Percentiles rank a stretch among this genome's conserved stretches.
Evolutionary conservation across 768 basidiomycete species (phyloP).

Genomic region (Pleurotus eryngii): DNA sequence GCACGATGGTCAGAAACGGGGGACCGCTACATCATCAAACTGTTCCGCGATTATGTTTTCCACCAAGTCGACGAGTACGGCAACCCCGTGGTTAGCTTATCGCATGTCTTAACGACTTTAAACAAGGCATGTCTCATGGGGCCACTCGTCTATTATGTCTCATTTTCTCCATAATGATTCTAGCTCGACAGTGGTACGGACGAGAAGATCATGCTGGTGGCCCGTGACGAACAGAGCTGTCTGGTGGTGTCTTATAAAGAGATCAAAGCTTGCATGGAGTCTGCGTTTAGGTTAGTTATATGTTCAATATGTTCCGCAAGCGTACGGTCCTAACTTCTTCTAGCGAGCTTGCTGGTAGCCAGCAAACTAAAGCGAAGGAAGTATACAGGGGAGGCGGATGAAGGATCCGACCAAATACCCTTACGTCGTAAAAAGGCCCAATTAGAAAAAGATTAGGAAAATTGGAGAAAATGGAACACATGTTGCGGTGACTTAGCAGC

Average conservation of each 20-base stretch:
- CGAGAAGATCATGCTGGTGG: slow-evolving; percentile 91
- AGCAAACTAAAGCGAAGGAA: slow-evolving; percentile 9
- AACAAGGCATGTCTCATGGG: slow-evolving; percentile 69
- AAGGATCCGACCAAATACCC: not conserved
- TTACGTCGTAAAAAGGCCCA: slow-evolving; percentile 54
- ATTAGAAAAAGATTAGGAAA: slow-evolving; percentile 64
- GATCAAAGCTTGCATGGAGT: slow-evolving; percentile 80
- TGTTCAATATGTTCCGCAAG: not conserved
- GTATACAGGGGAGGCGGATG: slow-evolving; percentile 7
- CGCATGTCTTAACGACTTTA: slow-evolving; percentile 87
- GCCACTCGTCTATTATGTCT: not conserved
- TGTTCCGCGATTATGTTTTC: slow-evolving; percentile 98
- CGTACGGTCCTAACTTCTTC: not conserved
- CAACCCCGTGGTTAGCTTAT: slow-evolving; percentile 84
- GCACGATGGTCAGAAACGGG: slow-evolving; percentile 98
- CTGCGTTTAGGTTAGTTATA: slow-evolving; percentile 71
- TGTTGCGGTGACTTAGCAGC: not conserved
- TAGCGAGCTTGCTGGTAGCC: slow-evolving; percentile 48
- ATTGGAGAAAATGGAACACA: slow-evolving; percentile 33
- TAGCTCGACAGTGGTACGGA: slow-evolving; percentile 93
- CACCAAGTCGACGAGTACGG: slow-evolving; percentile 94
- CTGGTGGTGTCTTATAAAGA: slow-evolving; percentile 92
- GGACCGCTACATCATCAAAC: slow-evolving; percentile 95
- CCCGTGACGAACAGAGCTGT: slow-evolving; percentile 94
- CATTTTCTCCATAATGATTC: not conserved